Conservation (phyloP, 2,329 filamentous ascomycete species). For the Alternaria angustiovoidea region DNA sequence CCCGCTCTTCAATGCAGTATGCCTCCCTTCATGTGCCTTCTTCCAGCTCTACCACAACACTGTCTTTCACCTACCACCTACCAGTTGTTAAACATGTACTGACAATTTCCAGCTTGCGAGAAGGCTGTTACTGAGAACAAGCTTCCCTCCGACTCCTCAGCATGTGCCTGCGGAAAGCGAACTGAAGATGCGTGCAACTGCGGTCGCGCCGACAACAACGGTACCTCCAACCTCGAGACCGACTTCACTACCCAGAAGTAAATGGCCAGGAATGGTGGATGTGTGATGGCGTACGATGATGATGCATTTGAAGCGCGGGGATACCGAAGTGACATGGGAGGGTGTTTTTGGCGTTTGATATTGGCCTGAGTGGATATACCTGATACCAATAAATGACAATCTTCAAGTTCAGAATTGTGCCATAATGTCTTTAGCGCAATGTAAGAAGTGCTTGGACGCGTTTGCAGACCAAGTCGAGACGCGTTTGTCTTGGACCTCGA, state of each 20-base stretch:
- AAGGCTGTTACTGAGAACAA: constrained; percentile 80
- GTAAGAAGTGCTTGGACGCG: background rate
- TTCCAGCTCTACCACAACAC: no score
- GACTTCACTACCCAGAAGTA: constrained; percentile 81
- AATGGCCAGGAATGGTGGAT: background rate
- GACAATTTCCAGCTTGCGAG: constrained; percentile 64
- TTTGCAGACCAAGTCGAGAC: background rate
- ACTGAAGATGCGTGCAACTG: constrained; percentile 77
- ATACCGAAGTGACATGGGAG: constrained; percentile 16
- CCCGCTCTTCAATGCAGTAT: constrained; percentile 80
- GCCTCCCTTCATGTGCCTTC: constrained; percentile 10
- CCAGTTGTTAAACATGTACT: constrained; percentile 7
- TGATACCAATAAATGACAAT: background rate
- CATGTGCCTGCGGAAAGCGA: constrained; percentile 81
- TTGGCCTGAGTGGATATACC: background rate
- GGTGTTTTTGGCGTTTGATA: constrained; percentile 18
- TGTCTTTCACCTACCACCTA: no score
- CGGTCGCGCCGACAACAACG: constrained; percentile 72
- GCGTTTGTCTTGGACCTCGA: background rate
- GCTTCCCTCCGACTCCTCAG: constrained; percentile 62
- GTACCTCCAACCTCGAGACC: constrained; percentile 73
- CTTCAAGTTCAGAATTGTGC: background rate
- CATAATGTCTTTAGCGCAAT: background rate
- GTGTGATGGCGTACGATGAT: background rate
- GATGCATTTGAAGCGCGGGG: constrained; percentile 4